Conservation (phyloP, 805 yeast genomes). For the Kodamaea nitidulidarum region DNA sequence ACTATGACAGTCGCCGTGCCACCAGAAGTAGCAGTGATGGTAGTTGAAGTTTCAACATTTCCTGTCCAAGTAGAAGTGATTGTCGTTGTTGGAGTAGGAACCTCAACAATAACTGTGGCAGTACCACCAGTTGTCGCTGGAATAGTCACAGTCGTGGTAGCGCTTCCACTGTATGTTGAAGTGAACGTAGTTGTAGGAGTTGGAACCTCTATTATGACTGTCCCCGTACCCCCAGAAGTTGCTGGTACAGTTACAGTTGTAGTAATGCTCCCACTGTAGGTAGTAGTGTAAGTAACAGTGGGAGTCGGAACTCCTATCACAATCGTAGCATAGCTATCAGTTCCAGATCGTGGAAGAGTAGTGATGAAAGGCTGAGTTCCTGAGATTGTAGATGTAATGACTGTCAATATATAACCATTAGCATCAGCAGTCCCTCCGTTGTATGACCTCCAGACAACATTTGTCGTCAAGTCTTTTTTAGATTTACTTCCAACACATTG, state of each 20-base stretch:
- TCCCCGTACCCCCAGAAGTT: slow-evolving; percentile 10
- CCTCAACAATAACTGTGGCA: slow-evolving; percentile 13
- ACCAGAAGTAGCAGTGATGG: slow-evolving; percentile 6
- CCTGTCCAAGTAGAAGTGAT: slow-evolving; percentile 5
- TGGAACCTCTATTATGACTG: slow-evolving; percentile 10
- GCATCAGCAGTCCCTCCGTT: slow-evolving; percentile 3
- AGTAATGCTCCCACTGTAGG: slow-evolving; percentile 14
- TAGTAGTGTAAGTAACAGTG: slow-evolving; percentile 13
- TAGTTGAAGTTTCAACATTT: not conserved
- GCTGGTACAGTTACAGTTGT: slow-evolving; percentile 7
- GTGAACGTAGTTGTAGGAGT: slow-evolving; percentile 5
- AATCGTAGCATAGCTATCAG: slow-evolving; percentile 10
- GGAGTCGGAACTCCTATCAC: slow-evolving; percentile 15
- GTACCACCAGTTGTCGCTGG: slow-evolving; percentile 9
- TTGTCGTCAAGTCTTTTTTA: not conserved
- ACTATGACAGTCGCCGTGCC: slow-evolving; percentile 10
- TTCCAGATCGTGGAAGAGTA: slow-evolving; percentile 2
- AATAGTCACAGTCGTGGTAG: slow-evolving; percentile 3
- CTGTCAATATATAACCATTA: slow-evolving; percentile 2
- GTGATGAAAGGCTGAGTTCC: slow-evolving; percentile 2
- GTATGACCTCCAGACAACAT: slow-evolving; percentile 6
- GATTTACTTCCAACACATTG: slow-evolving; percentile 12
- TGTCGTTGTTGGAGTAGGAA: slow-evolving; percentile 10
- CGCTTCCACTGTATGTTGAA: not conserved
- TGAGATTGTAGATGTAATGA: slow-evolving; percentile 13